Evolutionary conservation across 2,329 filamentous ascomycete genomes (phyloP).

Genomic region (Penicillium sp.): DNA sequence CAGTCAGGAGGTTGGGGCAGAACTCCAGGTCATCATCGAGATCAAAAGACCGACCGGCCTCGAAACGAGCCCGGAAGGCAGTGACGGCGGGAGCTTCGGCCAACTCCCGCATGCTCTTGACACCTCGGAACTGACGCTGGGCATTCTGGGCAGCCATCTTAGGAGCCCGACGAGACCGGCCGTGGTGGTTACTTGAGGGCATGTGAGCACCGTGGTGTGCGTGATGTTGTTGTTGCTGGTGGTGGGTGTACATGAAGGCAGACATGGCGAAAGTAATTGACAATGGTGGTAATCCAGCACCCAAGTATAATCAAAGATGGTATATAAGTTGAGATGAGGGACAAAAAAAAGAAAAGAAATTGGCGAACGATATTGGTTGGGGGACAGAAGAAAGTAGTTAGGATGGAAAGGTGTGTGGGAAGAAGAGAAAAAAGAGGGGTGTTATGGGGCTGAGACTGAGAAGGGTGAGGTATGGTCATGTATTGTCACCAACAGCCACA

Average conservation of each 20-base stretch:
- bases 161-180: slow-evolving; percentile 80
- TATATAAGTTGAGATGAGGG: slow-evolving; percentile 18
- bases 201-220: slow-evolving; percentile 51
- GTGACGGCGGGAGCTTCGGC: slow-evolving; percentile 73
- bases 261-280: slow-evolving; percentile 42
- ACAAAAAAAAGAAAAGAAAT: slow-evolving; percentile 24
- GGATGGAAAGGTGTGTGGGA: slow-evolving; percentile 3
- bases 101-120: slow-evolving; percentile 82
- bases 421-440: slow-evolving; percentile 29
- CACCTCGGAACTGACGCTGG: slow-evolving; percentile 82
- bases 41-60: slow-evolving; percentile 90
- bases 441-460: slow-evolving; percentile 34
- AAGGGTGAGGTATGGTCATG: slow-evolving; percentile 17
- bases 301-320: slow-evolving; percentile 19
- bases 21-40: slow-evolving; percentile 96
- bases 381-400: slow-evolving; percentile 2
- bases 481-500: slow-evolving; percentile 7
- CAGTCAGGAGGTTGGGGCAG: slow-evolving; percentile 86
- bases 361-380: slow-evolving; percentile 26
- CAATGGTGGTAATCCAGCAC: slow-evolving; percentile 28
- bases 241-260: slow-evolving; percentile 49
- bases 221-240: slow-evolving; percentile 42
- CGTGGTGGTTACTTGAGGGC: slow-evolving; percentile 72
- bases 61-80: slow-evolving; percentile 82
- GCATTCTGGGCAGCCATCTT: slow-evolving; percentile 78